Evolutionary conservation across 2,329 filamentous ascomycete genomes (phyloP).

Genomic region (Thyridium curvatum): DNA sequence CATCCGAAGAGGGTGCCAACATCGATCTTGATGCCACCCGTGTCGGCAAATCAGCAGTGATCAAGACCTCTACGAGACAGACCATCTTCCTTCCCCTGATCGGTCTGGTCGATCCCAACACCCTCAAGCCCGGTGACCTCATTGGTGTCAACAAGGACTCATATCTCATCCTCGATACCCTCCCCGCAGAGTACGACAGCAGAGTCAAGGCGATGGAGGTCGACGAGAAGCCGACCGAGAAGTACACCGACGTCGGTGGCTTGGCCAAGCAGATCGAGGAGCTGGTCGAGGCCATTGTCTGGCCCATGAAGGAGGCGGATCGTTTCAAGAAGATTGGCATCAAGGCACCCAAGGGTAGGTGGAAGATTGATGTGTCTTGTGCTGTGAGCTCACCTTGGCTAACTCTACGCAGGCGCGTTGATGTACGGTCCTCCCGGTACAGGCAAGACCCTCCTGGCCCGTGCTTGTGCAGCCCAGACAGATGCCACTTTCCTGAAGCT

Average conservation of each 20-base stretch:
- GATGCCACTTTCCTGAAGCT: constrained; percentile 99
- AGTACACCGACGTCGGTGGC: constrained; percentile 96
- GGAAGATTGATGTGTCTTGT: neutral
- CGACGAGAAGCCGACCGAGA: constrained; percentile 98
- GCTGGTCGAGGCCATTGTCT: constrained; percentile 95
- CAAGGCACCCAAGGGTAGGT: constrained; percentile 93
- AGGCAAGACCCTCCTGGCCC: constrained; percentile 84
- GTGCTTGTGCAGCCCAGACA: constrained; percentile 95
- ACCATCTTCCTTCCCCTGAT: constrained; percentile 98
- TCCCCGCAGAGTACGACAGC: constrained; percentile 97
- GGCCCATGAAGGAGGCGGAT: constrained; percentile 99
- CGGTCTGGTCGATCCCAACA: constrained; percentile 90
- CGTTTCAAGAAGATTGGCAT: constrained; percentile 99
- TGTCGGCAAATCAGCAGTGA: constrained; percentile 96
- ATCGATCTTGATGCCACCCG: constrained; percentile 96
- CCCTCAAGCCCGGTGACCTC: constrained; percentile 89
- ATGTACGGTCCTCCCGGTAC: constrained; percentile 97
- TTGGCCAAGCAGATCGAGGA: constrained; percentile 99
- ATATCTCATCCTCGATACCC: constrained; percentile 91
- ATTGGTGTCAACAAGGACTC: constrained; percentile 99
- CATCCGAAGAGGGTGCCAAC: constrained; percentile 95
- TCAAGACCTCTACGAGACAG: constrained; percentile 97
- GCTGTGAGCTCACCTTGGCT: neutral
- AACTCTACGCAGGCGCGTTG: constrained; percentile 62
- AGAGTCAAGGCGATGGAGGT: constrained; percentile 99